phyloP scores from a whole-genome alignment of 2,329 filamentous ascomycete species.

The Phyllosticta capitalensis region DNA sequence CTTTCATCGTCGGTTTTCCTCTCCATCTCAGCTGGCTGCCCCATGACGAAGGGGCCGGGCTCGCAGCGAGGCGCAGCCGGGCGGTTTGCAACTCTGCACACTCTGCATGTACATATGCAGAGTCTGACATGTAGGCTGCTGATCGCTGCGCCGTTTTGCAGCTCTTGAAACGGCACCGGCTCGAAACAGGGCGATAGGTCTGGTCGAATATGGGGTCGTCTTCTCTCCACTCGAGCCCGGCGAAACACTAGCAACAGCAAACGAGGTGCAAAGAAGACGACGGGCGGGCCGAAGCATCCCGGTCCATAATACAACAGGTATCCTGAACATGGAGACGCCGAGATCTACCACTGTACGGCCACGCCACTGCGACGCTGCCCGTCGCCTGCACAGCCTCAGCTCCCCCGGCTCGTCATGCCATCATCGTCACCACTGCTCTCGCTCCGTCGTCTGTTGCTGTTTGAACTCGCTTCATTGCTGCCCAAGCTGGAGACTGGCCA shows the following conservation, averaged over 20 bases:
- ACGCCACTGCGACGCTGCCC: conserved; percentile 9
- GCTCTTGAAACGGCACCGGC: conserved; percentile 10
- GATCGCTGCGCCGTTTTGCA: conserved; percentile 8
- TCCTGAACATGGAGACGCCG: conserved; percentile 9
- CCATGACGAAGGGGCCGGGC: conserved; percentile 2
- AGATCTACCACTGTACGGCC: conserved; percentile 1
- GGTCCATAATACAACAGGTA: not conserved
- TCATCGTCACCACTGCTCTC: not conserved
- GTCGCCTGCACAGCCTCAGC: conserved; percentile 10
- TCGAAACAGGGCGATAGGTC: conserved; percentile 9
- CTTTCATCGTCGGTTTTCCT: not conserved
- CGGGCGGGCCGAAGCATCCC: not conserved
- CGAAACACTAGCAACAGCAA: conserved; percentile 8
- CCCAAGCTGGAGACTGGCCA: not conserved
- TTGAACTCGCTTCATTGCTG: not conserved
- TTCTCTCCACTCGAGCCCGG: conserved; percentile 1
- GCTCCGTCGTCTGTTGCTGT: not conserved
- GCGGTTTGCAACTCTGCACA: not conserved
- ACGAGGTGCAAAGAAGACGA: not conserved
- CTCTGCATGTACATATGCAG: not conserved
- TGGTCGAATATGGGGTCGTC: conserved; percentile 7
- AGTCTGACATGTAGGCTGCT: not conserved
- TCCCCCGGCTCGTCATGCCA: not conserved
- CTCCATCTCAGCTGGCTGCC: not conserved
- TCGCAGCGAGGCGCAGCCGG: conserved; percentile 7